Evolutionary conservation across 2,329 filamentous ascomycete species (phyloP).

Genomic region (Lachnellula cervina): DNA sequence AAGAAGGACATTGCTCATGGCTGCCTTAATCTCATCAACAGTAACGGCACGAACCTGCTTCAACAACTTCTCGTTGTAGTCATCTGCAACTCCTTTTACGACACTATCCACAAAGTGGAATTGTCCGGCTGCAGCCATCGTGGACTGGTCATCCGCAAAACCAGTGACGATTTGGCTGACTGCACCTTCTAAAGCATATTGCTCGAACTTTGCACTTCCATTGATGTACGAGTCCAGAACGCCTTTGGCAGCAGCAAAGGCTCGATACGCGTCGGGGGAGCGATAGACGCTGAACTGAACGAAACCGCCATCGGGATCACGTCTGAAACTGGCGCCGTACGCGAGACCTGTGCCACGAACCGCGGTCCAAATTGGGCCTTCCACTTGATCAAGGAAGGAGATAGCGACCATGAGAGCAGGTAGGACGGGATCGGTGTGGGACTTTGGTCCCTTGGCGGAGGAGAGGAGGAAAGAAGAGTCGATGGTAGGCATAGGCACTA

Average conservation of each 20-base stretch:
- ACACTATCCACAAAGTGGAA: slow-evolving; percentile 81
- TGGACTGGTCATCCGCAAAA: slow-evolving; percentile 85
- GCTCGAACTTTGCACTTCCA: slow-evolving; percentile 69
- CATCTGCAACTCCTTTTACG: slow-evolving; percentile 67
- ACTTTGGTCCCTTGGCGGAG: slow-evolving; percentile 67
- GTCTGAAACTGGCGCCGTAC: slow-evolving; percentile 77
- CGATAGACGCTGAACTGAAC: slow-evolving; percentile 85
- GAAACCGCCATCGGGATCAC: slow-evolving; percentile 72
- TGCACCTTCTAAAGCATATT: slow-evolving; percentile 68
- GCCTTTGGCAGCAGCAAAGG: slow-evolving; percentile 70
- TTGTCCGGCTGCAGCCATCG: slow-evolving; percentile 74
- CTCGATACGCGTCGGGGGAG: slow-evolving; percentile 83
- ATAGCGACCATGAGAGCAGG: slow-evolving; percentile 84
- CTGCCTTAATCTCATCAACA: slow-evolving; percentile 69
- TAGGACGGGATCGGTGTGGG: slow-evolving; percentile 70
- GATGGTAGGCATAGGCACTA: slow-evolving; percentile 86
- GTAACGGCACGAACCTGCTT: slow-evolving; percentile 71
- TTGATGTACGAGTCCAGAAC: slow-evolving; percentile 71
- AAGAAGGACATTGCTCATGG: slow-evolving; percentile 69
- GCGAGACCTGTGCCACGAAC: slow-evolving; percentile 91
- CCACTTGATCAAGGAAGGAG: slow-evolving; percentile 86
- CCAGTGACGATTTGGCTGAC: slow-evolving; percentile 83
- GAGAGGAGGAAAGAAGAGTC: slow-evolving; percentile 87
- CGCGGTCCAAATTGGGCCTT: slow-evolving; percentile 90
- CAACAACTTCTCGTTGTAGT: slow-evolving; percentile 74